Conservation (phyloP, 2,329 filamentous ascomycete species). For the Monilinia fructigena region DNA sequence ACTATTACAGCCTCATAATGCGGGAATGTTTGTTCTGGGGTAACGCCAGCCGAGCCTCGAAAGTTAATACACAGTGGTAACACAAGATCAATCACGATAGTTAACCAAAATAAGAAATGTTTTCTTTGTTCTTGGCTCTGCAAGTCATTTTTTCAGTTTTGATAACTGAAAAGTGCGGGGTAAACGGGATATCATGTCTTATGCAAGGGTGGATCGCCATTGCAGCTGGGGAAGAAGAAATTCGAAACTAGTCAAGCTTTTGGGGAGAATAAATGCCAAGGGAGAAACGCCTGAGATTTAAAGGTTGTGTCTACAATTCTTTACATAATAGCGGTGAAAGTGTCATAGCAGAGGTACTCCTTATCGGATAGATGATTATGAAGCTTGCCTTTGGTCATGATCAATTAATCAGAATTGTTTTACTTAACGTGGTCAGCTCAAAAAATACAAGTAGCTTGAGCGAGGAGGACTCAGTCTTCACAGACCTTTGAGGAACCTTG, state of each 20-base stretch:
- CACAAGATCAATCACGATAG: neutral
- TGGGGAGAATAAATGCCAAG: no score
- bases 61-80: neutral
- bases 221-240: neutral
- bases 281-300: neutral
- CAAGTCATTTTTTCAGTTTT: neutral
- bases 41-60: neutral
- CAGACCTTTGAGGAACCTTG: neutral
- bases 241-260: neutral
- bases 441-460: neutral
- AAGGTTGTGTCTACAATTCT: no score
- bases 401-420: no score
- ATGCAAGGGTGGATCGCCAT: neutral
- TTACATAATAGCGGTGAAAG: neutral
- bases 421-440: neutral
- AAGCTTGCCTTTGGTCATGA: neutral
- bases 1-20: neutral
- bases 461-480: neutral
- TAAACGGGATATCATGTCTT: neutral
- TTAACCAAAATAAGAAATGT: neutral
- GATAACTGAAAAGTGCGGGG: neutral
- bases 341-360: neutral
- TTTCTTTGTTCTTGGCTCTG: neutral
- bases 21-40: neutral
- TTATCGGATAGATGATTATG: neutral